phyloP scores from a whole-genome alignment of 306 rosid genomes.

The Calophaca sinica region DNA sequence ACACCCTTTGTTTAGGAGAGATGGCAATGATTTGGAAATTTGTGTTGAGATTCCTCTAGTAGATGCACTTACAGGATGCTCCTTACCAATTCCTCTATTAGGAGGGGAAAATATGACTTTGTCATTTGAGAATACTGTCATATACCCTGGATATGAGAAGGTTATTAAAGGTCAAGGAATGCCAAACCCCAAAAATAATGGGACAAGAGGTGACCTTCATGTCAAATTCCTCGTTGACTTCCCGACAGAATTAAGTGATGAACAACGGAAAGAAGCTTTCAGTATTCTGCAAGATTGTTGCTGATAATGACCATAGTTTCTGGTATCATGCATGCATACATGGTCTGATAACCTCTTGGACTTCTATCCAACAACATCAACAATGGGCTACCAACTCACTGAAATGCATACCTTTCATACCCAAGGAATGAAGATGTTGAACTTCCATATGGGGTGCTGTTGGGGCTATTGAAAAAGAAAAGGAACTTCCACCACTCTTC shows the following conservation, averaged over 20 bases:
- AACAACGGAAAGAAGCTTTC: constrained; percentile 68
- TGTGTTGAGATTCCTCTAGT: constrained; percentile 73
- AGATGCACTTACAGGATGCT: constrained; percentile 82
- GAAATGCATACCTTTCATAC: constrained; percentile 14
- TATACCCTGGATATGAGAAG: constrained; percentile 76
- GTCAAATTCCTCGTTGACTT: constrained; percentile 71
- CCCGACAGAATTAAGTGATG: constrained; percentile 61
- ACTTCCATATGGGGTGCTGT: constrained; percentile 38
- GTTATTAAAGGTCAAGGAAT: constrained; percentile 82
- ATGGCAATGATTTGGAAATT: constrained; percentile 75
- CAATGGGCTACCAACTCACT: constrained; percentile 1
- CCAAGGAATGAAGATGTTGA: constrained; percentile 45
- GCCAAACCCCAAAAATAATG: constrained; percentile 63
- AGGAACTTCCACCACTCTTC: constrained; percentile 62
- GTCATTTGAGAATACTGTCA: constrained; percentile 65
- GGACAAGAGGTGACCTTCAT: constrained; percentile 72
- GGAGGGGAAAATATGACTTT: constrained; percentile 75
- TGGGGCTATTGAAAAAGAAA: constrained; percentile 53
- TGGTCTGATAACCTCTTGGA: constrained; percentile 25
- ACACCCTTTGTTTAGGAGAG: constrained; percentile 70
- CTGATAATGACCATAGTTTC: constrained; percentile 38
- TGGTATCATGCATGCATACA: neutral
- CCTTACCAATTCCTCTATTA: constrained; percentile 72
- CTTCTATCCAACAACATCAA: constrained; percentile 23
- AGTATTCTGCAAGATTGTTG: constrained; percentile 65